Conservation (phyloP, 23 red algal species). For the Gracilariopsis chorda region DNA sequence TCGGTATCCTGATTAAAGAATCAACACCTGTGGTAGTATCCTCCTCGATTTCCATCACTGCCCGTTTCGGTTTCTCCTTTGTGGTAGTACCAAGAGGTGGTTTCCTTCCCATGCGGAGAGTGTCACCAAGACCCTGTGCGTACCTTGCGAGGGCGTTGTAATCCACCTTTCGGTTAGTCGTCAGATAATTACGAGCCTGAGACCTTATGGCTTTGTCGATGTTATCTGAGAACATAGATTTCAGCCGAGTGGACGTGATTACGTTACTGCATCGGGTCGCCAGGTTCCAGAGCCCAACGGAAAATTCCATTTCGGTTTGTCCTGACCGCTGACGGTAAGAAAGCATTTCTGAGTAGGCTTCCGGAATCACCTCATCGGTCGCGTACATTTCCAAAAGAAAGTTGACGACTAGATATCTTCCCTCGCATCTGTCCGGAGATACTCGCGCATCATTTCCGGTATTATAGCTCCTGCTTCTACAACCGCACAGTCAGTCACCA, state of each 20-base stretch:
- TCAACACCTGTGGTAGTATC: background rate
- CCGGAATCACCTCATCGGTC: slow-evolving; percentile 3
- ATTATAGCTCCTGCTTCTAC: too few species aligned
- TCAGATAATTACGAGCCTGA: background rate
- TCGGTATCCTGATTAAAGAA: background rate
- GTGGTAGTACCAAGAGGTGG: background rate
- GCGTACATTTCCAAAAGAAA: background rate
- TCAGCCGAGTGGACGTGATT: background rate
- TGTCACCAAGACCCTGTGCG: slow-evolving; percentile 4
- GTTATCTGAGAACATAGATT: background rate
- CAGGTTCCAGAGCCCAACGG: background rate
- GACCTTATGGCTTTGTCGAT: background rate
- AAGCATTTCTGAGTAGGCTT: background rate
- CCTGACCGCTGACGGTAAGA: background rate
- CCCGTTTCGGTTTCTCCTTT: background rate
- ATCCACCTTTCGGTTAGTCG: background rate
- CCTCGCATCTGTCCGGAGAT: too few species aligned
- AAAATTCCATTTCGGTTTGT: background rate
- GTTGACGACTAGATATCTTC: too few species aligned
- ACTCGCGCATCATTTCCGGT: too few species aligned
- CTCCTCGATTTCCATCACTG: background rate
- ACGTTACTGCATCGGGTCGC: background rate
- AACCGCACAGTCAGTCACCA: too few species aligned
- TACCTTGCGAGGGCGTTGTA: background rate
- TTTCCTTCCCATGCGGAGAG: background rate